Evolutionary conservation across 106 monocot genomes (phyloP).

Genomic region (Dendrobium catenatum): DNA sequence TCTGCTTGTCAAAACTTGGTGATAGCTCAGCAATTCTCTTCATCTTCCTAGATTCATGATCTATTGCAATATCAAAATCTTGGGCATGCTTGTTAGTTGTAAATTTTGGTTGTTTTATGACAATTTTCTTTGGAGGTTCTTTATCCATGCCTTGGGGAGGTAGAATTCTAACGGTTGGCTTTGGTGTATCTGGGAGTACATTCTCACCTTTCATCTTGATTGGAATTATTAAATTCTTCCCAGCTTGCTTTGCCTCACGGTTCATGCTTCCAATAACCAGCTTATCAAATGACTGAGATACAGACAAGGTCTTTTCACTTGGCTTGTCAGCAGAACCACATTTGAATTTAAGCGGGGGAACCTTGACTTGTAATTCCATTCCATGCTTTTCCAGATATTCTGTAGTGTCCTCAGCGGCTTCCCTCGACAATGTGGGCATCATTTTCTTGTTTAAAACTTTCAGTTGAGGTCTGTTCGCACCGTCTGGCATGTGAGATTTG

Average conservation of each 20-base stretch:
- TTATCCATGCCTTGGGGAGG: constrained; percentile 50
- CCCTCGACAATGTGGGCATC: constrained; percentile 21
- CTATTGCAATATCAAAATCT: constrained; percentile 30
- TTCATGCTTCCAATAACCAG: constrained; percentile 19
- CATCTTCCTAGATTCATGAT: constrained; percentile 49
- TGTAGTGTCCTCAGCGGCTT: constrained; percentile 18
- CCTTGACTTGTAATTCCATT: constrained; percentile 28
- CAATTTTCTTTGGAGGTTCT: constrained; percentile 76
- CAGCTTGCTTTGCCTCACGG: constrained; percentile 35
- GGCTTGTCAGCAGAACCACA: constrained; percentile 49
- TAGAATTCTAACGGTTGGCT: constrained; percentile 58
- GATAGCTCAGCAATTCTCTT: constrained; percentile 77
- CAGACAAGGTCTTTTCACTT: constrained; percentile 34
- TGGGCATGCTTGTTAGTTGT: constrained; percentile 3
- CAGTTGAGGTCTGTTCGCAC: constrained; percentile 22
- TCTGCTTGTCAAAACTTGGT: constrained; percentile 29
- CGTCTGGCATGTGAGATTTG: constrained; percentile 39
- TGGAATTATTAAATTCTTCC: constrained; percentile 63
- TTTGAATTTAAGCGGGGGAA: constrained; percentile 72
- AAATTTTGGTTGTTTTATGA: constrained; percentile 72
- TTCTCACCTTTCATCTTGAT: constrained; percentile 49
- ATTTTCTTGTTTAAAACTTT: constrained; percentile 64
- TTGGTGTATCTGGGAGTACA: constrained; percentile 43
- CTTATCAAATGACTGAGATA: constrained; percentile 28
- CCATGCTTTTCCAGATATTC: constrained; percentile 36